A percentile compares a stretch with the other conserved stretches of the same genome.
phyloP scores from a whole-genome alignment of 345 rosid genomes.

The Syzygium aromaticum region DNA sequence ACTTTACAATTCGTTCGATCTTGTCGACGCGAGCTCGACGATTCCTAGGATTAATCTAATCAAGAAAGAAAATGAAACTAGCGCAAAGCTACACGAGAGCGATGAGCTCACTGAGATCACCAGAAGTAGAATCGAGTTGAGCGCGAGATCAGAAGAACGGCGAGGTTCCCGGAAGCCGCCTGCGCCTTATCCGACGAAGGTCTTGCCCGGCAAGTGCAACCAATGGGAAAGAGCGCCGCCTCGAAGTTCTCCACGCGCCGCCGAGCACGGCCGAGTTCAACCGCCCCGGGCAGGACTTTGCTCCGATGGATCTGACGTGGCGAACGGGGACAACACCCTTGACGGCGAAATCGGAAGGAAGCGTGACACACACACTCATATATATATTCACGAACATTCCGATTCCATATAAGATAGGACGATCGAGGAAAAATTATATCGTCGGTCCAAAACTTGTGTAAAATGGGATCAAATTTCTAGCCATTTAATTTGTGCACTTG shows the following conservation, averaged over 20 bases:
- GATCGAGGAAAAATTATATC: no score
- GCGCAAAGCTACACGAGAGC: not conserved
- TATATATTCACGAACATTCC: no score
- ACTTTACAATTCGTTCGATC: not conserved
- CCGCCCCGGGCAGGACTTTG: no score
- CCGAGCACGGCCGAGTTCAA: not conserved
- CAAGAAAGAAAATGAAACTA: not conserved
- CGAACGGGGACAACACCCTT: not conserved
- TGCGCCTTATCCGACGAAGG: not conserved
- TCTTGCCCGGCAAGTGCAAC: not conserved
- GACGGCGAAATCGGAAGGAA: no score
- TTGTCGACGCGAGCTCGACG: not conserved
- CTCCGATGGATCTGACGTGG: not conserved
- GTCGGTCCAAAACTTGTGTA: no score
- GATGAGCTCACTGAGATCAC: not conserved
- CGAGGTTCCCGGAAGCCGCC: not conserved
- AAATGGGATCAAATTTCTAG: no score
- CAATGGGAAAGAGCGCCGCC: not conserved
- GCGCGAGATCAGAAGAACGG: not conserved
- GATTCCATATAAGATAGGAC: no score
- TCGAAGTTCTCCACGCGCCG: not conserved
- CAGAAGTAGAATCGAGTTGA: not conserved
- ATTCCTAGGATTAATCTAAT: not conserved
- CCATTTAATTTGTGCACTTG: no score
- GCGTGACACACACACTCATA: no score